A percentile compares a stretch with the other conserved stretches of the same genome.
phyloP scores from a whole-genome alignment of 2,329 filamentous ascomycete genomes.

The Niveomyces coronatus region DNA sequence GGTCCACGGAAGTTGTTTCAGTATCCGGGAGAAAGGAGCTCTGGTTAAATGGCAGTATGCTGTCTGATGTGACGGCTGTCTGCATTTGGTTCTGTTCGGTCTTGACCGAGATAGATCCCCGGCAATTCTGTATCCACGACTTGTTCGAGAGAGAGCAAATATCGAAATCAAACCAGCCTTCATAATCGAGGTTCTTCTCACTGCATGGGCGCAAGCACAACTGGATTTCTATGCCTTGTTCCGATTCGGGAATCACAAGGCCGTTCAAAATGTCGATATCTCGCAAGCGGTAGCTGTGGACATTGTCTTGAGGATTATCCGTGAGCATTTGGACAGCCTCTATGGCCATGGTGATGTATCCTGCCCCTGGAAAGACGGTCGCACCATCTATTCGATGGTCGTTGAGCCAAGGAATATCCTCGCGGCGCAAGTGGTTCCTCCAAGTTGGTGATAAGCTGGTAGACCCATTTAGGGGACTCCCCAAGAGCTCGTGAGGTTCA shows the following conservation, averaged over 20 bases:
- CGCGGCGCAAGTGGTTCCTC: too few relatives aligned
- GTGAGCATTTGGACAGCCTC: constrained; percentile 17
- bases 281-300: not conserved
- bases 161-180: not conserved
- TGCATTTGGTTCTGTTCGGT: too few relatives aligned
- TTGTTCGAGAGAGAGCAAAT: not conserved
- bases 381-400: constrained; percentile 22
- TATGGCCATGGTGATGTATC: constrained; percentile 23
- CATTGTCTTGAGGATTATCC: not conserved
- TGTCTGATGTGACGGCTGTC: too few relatives aligned
- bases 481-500: too few relatives aligned
- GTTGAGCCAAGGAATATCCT: constrained; percentile 21
- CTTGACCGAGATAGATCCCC: constrained; percentile 13
- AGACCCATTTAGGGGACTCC: too few relatives aligned
- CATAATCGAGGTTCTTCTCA: not conserved
- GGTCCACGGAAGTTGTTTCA: too few relatives aligned
- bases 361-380: constrained; percentile 27
- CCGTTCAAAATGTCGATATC: not conserved
- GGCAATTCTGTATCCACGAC: constrained; percentile 14
- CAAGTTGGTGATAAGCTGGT: too few relatives aligned
- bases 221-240: not conserved
- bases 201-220: not conserved
- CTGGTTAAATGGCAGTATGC: too few relatives aligned
- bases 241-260: not conserved
- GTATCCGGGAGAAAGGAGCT: too few relatives aligned